Conservation (phyloP, 2,329 filamentous ascomycete species). For the Magnaporthiopsis incrustans region DNA sequence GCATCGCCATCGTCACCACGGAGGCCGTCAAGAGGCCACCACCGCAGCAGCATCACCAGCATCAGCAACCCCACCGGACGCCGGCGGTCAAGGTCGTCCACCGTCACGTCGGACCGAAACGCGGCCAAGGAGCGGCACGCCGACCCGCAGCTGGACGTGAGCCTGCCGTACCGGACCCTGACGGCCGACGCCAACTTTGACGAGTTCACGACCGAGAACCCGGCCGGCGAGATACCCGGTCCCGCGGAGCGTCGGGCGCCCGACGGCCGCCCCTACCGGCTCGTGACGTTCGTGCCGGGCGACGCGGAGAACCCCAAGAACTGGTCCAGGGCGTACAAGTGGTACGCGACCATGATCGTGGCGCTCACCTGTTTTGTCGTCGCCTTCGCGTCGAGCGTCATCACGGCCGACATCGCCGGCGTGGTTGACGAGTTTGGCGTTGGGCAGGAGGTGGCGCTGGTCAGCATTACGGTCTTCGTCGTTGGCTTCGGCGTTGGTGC, state of each 20-base stretch:
- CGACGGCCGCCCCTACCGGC: constrained; percentile 33
- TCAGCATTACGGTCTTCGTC: constrained; percentile 70
- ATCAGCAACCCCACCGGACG: background rate
- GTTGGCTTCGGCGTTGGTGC: constrained; percentile 70
- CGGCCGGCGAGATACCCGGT: constrained; percentile 42
- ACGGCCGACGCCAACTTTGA: constrained; percentile 42
- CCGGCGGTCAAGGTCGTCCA: background rate
- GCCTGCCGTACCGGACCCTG: constrained; percentile 51
- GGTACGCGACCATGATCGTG: constrained; percentile 81
- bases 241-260: constrained; percentile 13
- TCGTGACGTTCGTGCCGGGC: constrained; percentile 57
- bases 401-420: constrained; percentile 66
- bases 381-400: constrained; percentile 62
- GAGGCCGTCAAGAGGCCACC: background rate
- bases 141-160: constrained; percentile 23
- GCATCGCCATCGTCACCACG: background rate
- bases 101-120: background rate
- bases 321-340: constrained; percentile 71
- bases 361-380: constrained; percentile 69
- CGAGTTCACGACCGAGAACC: constrained; percentile 51
- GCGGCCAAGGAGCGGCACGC: constrained; percentile 17
- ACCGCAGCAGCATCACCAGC: background rate
- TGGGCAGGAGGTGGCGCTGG: constrained; percentile 62
- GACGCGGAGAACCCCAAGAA: constrained; percentile 81
- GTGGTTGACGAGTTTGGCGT: constrained; percentile 57